phyloP scores from a whole-genome alignment of 805 yeast genomes.

The Komagataella mondaviorum region DNA sequence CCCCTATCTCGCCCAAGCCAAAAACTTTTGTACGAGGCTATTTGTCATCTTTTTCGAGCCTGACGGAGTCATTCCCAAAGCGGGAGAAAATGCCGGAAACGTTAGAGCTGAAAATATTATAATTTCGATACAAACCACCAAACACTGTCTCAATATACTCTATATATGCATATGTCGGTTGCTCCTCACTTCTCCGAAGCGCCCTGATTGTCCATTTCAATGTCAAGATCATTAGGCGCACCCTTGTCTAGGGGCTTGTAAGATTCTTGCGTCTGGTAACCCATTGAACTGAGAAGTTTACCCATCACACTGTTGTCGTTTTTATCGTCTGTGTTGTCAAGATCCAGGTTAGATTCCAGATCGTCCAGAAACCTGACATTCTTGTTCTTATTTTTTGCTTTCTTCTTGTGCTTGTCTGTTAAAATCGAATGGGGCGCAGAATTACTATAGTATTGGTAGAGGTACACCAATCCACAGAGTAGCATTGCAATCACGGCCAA shows the following conservation, averaged over 20 bases:
- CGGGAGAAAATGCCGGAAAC: background rate
- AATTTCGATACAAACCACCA: background rate
- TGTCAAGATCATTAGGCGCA: background rate
- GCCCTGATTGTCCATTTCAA: background rate
- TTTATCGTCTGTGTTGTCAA: slow-evolving; percentile 1
- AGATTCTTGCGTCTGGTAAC: background rate
- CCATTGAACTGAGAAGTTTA: background rate
- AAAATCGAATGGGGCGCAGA: slow-evolving; percentile 9
- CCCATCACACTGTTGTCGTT: background rate
- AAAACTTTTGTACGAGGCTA: background rate
- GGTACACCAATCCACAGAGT: slow-evolving; percentile 10
- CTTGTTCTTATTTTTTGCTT: slow-evolving; percentile 13
- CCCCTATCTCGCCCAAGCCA: background rate
- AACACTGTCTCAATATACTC: background rate
- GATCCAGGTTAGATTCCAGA: slow-evolving; percentile 1
- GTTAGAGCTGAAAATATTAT: background rate
- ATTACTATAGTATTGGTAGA: slow-evolving; percentile 9
- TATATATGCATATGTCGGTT: background rate
- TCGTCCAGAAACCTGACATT: slow-evolving; percentile 21
- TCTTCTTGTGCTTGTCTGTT: background rate
- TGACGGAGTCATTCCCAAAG: background rate
- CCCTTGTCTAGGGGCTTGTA: background rate
- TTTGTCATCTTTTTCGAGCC: background rate
- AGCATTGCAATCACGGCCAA: slow-evolving; percentile 9
- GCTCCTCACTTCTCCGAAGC: background rate